These are phyloP conservation scores for Esteya vermicola DNA, from an alignment of 2,329 filamentous ascomycete genomes.

Conservation along the genomic window DNA sequence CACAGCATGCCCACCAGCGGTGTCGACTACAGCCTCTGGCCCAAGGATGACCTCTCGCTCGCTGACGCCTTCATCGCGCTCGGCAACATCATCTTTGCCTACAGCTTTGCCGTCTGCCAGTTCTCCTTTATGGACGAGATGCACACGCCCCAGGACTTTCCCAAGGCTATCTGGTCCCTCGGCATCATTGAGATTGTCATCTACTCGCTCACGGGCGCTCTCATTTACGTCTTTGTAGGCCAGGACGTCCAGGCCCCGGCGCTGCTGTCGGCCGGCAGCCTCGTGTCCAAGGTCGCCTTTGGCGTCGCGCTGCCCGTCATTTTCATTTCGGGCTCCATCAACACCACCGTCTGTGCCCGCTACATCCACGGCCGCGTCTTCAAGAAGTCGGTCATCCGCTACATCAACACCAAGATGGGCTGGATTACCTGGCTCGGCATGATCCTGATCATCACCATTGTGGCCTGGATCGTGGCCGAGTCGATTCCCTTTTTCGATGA, in stretches of 20 bases:
- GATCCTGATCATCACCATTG: conserved; percentile 40
- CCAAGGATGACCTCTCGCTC: conserved; percentile 29
- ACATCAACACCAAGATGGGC: conserved; percentile 32
- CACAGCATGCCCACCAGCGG: conserved; percentile 30
- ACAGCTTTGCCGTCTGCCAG: conserved; percentile 39
- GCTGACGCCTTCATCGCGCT: conserved; percentile 44
- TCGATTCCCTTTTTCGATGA: conserved; percentile 61
- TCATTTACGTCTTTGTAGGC: conserved; percentile 22
- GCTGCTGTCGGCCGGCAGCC: conserved; percentile 45
- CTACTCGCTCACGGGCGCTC: conserved; percentile 4
- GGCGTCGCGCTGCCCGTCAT: conserved; percentile 60
- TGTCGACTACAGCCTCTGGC: conserved; percentile 21
- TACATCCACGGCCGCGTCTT: conserved; percentile 32
- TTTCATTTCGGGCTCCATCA: conserved; percentile 45
- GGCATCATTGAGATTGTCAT: conserved; percentile 28
- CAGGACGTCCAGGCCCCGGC: conserved; percentile 49
- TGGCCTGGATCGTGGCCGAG: conserved; percentile 59
- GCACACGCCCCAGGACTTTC: conserved; percentile 31
- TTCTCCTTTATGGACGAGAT: conserved; percentile 40
- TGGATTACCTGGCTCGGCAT: conserved; percentile 42
- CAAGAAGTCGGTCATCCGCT: conserved; percentile 26
- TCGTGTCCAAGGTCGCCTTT: conserved; percentile 53
- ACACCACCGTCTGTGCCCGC: conserved; percentile 20
- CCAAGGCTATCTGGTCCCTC: conserved; percentile 44
- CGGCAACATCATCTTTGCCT: conserved; percentile 59